These are phyloP conservation scores for Sindora glabra DNA, from an alignment of 306 rosid genomes.

Conservation along the genomic window DNA sequence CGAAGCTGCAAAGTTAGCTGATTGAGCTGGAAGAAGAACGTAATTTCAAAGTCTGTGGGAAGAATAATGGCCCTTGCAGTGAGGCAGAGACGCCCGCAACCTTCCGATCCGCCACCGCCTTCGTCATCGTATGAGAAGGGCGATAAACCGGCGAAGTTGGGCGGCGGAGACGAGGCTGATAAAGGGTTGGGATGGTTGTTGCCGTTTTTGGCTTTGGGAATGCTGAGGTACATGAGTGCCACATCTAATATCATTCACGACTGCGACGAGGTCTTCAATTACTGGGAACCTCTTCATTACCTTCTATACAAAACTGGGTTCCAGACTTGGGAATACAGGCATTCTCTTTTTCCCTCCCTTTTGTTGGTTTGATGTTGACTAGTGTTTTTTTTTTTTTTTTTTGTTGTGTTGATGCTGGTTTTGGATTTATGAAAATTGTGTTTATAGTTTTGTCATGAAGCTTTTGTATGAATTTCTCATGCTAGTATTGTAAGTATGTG, in stretches of 20 bases:
- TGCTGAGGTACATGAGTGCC: conserved; percentile 85
- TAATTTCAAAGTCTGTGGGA: not conserved
- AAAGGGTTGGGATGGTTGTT: conserved; percentile 64
- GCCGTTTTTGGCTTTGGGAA: conserved; percentile 51
- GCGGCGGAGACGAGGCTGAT: conserved; percentile 11
- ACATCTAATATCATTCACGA: conserved; percentile 88
- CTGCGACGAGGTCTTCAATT: conserved; percentile 96
- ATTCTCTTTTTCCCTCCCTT: not conserved
- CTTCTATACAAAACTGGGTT: conserved; percentile 92
- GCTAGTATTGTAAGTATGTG: too few relatives aligned
- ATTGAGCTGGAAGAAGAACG: not conserved
- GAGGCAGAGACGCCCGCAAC: conserved; percentile 56
- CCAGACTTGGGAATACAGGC: conserved; percentile 98
- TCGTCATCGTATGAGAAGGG: conserved; percentile 53
- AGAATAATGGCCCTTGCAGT: conserved; percentile 36
- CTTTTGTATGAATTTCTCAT: too few relatives aligned
- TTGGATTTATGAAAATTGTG: not conserved
- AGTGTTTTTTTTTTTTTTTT: too few relatives aligned
- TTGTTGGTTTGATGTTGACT: not conserved
- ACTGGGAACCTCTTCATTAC: conserved; percentile 98
- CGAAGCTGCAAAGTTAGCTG: too few relatives aligned
- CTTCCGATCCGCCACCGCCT: conserved; percentile 41
- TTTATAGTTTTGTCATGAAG: not conserved
- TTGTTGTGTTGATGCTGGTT: not conserved
- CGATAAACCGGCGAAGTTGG: conserved; percentile 43